Base-by-base conservation (phyloP, 176 grass and related monocot genomes). In the Ensete ventricosum region DNA sequence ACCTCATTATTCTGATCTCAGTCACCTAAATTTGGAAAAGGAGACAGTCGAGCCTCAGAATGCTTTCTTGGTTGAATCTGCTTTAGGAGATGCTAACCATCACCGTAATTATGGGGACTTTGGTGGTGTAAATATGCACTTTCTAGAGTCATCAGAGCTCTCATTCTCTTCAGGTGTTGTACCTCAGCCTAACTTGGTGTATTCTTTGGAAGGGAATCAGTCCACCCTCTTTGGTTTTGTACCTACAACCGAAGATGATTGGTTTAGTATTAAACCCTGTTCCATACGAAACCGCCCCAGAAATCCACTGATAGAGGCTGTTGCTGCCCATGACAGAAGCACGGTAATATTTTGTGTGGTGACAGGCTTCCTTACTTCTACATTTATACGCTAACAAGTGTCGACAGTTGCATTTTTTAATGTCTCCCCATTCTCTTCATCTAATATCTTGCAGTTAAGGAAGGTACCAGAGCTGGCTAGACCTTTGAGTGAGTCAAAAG, bases 271-370 rank as follows among this genome's bases (percentile, higher is more conserved):
- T 71, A 91, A 89, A 75, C 88, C 86, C 20, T 60, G 78, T 78
- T 99, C 96, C 14, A 81, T 95, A 3, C 87, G 76, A 52, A 91
- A 91, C 57, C 91, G 90, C 34, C 96, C 91, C 48, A 88, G 96
- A 76, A 91, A 91, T 88, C 96, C 91, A 72, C 71, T 99, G 23
- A 92, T 99, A 75, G 96, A 91, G 26, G 91, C 96, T 86, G 96
- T 99, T 67, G 88, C 86, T 74, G 88, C 90, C 75, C 96, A 99
- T 81, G 96, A 99, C 76, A 84, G 96, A 99, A 99, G 83, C 88
- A 95, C 81, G 88, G 96, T 99, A 85, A 6, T 68, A 67, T 60
- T 85, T 85, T 49, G 3, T 76, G 14, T 50, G 71, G 9, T 82
- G 14, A 51, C 51, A 11, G 52, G 13, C 48, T 19, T 53, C 12